These are phyloP conservation scores for Colletotrichum shisoi DNA, from an alignment of 2,329 filamentous ascomycete species.

Conservation along the genomic window DNA sequence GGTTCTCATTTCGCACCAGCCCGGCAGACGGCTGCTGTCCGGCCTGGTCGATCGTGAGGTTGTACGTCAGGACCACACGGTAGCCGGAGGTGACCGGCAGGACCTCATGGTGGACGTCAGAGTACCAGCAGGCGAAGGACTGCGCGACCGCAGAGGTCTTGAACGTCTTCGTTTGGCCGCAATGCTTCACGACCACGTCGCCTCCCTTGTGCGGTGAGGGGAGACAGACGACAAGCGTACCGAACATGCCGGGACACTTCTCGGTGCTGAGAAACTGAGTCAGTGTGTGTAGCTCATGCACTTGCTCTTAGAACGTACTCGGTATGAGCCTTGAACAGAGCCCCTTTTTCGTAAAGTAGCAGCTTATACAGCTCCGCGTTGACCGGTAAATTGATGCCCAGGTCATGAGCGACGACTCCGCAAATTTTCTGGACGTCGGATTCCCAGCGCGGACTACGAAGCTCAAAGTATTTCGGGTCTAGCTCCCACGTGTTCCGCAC, in stretches of 20 bases:
- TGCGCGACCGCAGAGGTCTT: conserved; percentile 43
- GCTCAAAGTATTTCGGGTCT: conserved; percentile 49
- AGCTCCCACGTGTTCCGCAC: conserved; percentile 57
- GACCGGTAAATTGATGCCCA: conserved; percentile 48
- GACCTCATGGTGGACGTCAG: conserved; percentile 62
- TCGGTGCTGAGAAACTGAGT: conserved; percentile 49
- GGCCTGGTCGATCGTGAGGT: conserved; percentile 49
- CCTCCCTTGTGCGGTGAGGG: conserved; percentile 60
- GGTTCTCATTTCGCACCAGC: conserved; percentile 20
- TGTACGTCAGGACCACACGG: conserved; percentile 62
- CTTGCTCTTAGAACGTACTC: conserved; percentile 44
- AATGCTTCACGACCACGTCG: conserved; percentile 51
- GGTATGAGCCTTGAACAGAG: conserved; percentile 58
- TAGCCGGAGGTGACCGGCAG: conserved; percentile 56
- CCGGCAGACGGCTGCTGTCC: conserved; percentile 41
- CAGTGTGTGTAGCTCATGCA: neutral
- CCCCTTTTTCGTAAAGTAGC: conserved; percentile 59
- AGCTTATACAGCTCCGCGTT: conserved; percentile 56
- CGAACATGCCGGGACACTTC: conserved; percentile 59
- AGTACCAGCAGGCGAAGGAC: conserved; percentile 54
- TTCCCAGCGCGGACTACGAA: conserved; percentile 50
- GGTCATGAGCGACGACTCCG: conserved; percentile 41
- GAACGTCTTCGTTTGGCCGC: conserved; percentile 46
- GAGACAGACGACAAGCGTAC: conserved; percentile 58
- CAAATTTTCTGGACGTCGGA: conserved; percentile 43